A percentile compares a stretch with the other conserved stretches of the same genome.
Evolutionary conservation across 73 alveolate species (phyloP).

Genomic region (Breviolum minutum): DNA sequence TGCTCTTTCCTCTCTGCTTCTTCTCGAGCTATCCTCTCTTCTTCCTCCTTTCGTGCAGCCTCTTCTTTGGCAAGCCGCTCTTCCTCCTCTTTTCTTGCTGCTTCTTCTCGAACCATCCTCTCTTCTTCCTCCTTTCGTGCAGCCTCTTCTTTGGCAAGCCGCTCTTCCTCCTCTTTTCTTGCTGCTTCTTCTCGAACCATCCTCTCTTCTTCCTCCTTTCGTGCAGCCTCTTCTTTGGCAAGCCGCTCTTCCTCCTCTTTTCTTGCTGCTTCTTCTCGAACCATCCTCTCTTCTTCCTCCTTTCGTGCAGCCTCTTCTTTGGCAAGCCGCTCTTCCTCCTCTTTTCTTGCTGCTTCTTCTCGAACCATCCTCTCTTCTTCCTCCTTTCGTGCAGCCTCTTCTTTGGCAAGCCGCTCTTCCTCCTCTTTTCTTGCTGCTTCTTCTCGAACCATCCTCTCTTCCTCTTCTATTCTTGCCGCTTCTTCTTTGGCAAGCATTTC

Average conservation of each 20-base stretch:
- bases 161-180: neutral
- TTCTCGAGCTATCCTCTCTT: conserved; percentile 11
- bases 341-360: conserved; percentile 4
- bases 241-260: neutral
- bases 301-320: conserved; percentile 1
- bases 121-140: neutral
- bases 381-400: neutral
- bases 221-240: conserved; percentile 21
- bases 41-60: neutral
- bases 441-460: too few species aligned
- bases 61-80: conserved; percentile 15
- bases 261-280: conserved; percentile 3
- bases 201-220: conserved; percentile 10
- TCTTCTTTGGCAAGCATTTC: neutral
- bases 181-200: conserved; percentile 27
- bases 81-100: neutral
- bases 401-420: conserved; percentile 28
- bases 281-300: conserved; percentile 25
- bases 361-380: conserved; percentile 19
- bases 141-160: neutral
- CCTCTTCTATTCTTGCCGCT: neutral
- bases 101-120: neutral
- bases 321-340: conserved; percentile 27
- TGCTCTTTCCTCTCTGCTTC: neutral
- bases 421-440: too few species aligned